These are phyloP conservation scores for Cryptosporidium felis DNA, from an alignment of 169 alveolate species.

Conservation along the genomic window DNA sequence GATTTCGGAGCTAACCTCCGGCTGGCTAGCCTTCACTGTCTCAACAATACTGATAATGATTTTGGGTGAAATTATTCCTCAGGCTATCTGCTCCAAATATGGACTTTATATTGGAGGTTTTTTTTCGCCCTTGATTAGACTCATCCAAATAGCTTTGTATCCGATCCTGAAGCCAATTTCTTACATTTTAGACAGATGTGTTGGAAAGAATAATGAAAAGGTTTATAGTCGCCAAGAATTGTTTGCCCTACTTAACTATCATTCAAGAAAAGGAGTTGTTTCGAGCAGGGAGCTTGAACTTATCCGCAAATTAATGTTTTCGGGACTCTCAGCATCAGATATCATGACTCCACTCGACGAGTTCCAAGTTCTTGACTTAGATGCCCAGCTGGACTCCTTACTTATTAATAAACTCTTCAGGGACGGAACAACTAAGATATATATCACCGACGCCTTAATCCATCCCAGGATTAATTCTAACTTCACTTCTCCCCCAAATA, in stretches of 20 bases:
- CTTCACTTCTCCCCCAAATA: no score
- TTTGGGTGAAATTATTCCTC: conserved; percentile 90
- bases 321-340: background rate
- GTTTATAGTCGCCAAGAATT: conserved; percentile 25
- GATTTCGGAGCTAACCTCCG: conserved; percentile 83
- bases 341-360: conserved; percentile 28
- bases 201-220: conserved; percentile 72
- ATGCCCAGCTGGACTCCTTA: background rate
- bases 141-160: conserved; percentile 74
- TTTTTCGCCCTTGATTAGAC: conserved; percentile 78
- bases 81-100: conserved; percentile 85
- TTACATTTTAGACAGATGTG: conserved; percentile 73
- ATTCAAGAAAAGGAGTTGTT: conserved; percentile 1
- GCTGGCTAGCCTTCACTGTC: conserved; percentile 82
- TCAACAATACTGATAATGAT: conserved; percentile 83
- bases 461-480: no score
- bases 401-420: background rate
- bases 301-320: background rate
- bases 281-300: conserved; percentile 12
- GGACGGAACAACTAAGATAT: conserved; percentile 10
- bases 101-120: conserved; percentile 86
- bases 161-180: conserved; percentile 83
- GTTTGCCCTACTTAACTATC: conserved; percentile 13
- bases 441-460: conserved; percentile 9
- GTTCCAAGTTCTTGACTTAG: background rate